Conservation (phyloP, 2,329 filamentous ascomycete species). For the Alternaria sp. region DNA sequence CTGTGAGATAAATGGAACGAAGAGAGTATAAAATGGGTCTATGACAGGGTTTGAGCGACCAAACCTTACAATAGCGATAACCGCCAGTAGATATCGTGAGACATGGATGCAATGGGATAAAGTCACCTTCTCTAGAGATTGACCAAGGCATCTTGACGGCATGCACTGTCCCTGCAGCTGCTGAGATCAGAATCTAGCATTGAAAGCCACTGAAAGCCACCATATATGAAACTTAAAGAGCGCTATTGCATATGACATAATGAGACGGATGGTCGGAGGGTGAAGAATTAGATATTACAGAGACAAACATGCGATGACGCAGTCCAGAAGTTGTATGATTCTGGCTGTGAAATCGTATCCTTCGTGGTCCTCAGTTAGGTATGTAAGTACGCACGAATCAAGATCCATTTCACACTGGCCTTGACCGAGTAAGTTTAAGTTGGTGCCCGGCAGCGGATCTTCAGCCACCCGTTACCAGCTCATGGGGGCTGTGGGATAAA, state of each 20-base stretch:
- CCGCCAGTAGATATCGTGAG: too few relatives aligned
- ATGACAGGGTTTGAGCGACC: too few relatives aligned
- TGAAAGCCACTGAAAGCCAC: background rate
- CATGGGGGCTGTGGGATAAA: background rate
- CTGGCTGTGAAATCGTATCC: background rate
- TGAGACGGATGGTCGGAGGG: background rate
- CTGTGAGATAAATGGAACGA: too few relatives aligned
- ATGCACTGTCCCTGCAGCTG: background rate
- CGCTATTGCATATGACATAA: background rate
- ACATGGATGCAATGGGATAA: too few relatives aligned
- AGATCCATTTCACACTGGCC: background rate
- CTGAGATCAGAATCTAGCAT: background rate
- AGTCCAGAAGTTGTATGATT: background rate
- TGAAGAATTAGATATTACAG: background rate
- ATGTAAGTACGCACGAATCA: background rate
- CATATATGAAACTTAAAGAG: background rate
- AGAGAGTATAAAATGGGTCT: too few relatives aligned
- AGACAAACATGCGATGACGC: background rate
- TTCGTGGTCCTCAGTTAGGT: background rate
- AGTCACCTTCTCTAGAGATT: too few relatives aligned
- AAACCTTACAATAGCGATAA: too few relatives aligned
- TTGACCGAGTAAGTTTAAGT: background rate
- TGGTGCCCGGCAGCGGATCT: background rate
- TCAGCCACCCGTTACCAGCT: background rate
- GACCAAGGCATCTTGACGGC: too few relatives aligned